phyloP scores from a whole-genome alignment of 805 yeast species.

The Yamadazyma olivae region DNA sequence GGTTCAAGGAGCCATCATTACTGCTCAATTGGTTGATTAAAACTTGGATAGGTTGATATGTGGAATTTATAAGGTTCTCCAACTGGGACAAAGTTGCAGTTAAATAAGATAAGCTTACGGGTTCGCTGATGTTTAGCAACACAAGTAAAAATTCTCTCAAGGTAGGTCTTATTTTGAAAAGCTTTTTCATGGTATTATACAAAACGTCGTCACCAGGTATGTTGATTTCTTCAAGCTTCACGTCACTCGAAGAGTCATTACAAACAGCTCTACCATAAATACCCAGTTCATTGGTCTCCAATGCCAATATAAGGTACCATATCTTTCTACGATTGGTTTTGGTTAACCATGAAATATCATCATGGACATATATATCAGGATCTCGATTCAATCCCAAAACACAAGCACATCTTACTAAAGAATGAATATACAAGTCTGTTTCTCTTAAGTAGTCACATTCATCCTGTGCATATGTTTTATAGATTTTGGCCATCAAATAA shows the following conservation, averaged over 20 bases:
- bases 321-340: constrained; percentile 11
- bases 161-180: constrained; percentile 6
- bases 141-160: constrained; percentile 3
- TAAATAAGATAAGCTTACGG: constrained; percentile 4
- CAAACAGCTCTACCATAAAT: constrained; percentile 9
- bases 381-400: constrained; percentile 49
- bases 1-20: neutral
- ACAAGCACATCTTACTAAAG: constrained; percentile 37
- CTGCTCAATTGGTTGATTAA: neutral
- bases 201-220: constrained; percentile 8
- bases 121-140: constrained; percentile 4
- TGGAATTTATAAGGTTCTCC: neutral
- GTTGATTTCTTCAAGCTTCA: constrained; percentile 7
- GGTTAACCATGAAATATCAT: constrained; percentile 7
- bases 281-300: constrained; percentile 10
- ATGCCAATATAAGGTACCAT: constrained; percentile 8
- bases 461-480: constrained; percentile 56
- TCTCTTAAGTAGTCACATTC: constrained; percentile 41
- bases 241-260: constrained; percentile 7
- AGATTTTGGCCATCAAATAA: constrained; percentile 53
- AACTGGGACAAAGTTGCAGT: neutral
- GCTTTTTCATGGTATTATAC: constrained; percentile 4
- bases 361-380: constrained; percentile 34
- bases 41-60: neutral
- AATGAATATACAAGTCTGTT: constrained; percentile 19